Conservation (phyloP, 106 monocot species). For the Allium fistulosum region DNA sequence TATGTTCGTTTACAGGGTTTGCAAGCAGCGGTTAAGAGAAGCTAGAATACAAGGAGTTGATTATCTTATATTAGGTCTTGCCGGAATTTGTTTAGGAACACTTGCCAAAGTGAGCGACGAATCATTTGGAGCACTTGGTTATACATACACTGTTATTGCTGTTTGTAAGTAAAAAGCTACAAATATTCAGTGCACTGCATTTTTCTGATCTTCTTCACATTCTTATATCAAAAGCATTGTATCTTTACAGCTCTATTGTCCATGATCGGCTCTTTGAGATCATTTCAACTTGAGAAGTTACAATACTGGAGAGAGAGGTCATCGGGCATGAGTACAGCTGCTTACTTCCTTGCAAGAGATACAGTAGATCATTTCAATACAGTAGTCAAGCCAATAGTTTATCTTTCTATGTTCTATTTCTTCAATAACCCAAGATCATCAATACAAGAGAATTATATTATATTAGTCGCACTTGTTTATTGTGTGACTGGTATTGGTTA, state of each 20-base stretch:
- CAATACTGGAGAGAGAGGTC: constrained; percentile 76
- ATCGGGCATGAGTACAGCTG: constrained; percentile 91
- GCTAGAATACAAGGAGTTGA: constrained; percentile 75
- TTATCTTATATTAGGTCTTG: constrained; percentile 64
- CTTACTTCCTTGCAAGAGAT: constrained; percentile 86
- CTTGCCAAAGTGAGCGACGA: constrained; percentile 78
- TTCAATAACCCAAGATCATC: constrained; percentile 88
- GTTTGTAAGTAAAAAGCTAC: constrained; percentile 60
- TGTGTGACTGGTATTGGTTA: constrained; percentile 90
- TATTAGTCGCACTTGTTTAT: constrained; percentile 73
- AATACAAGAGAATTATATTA: constrained; percentile 52
- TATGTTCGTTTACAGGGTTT: constrained; percentile 27
- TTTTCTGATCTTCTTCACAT: neutral
- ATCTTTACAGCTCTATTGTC: constrained; percentile 73
- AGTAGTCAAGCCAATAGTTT: constrained; percentile 75
- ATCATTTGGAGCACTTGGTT: constrained; percentile 58
- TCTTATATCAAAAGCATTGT: neutral
- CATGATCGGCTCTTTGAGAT: constrained; percentile 81
- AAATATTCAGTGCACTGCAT: neutral
- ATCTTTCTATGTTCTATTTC: constrained; percentile 95
- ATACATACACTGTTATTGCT: constrained; percentile 82
- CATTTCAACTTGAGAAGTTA: constrained; percentile 76
- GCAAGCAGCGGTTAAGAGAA: constrained; percentile 72
- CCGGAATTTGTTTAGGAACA: constrained; percentile 72
- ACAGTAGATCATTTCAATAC: constrained; percentile 90